Evolutionary conservation across 2,329 filamentous ascomycete genomes (phyloP).

Genomic region (Thielaviopsis euricoi): DNA sequence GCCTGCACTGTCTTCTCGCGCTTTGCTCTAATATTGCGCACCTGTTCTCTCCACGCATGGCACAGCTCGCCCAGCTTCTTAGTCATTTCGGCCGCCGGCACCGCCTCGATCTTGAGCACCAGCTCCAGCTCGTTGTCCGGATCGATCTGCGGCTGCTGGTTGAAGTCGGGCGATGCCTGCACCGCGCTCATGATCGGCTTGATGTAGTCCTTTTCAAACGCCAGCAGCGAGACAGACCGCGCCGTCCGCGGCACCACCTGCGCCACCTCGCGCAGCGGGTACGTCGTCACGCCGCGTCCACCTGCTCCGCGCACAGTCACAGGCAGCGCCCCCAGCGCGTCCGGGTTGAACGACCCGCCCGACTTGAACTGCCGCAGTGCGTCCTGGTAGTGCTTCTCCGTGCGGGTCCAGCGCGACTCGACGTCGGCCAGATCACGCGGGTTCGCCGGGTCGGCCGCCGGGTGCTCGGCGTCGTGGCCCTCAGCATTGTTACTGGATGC

Average conservation of each 20-base stretch:
- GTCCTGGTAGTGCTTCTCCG: constrained; percentile 26
- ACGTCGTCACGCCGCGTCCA: constrained; percentile 17
- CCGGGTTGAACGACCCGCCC: constrained; percentile 36
- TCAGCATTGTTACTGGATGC: constrained; percentile 14
- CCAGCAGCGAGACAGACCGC: constrained; percentile 25
- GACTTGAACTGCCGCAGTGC: constrained; percentile 25
- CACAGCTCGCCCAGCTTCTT: constrained; percentile 28
- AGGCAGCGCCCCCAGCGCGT: constrained; percentile 28
- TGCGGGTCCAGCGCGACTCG: constrained; percentile 24
- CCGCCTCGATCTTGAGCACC: constrained; percentile 34
- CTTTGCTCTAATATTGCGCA: constrained; percentile 30
- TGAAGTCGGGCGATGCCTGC: constrained; percentile 35
- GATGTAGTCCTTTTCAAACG: constrained; percentile 27
- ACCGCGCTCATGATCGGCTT: constrained; percentile 40
- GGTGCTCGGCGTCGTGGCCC: constrained; percentile 15
- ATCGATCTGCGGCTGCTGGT: constrained; percentile 42
- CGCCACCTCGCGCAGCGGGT: constrained; percentile 38
- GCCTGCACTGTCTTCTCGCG: constrained; percentile 32
- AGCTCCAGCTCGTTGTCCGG: constrained; percentile 44
- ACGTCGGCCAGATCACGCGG: constrained; percentile 34
- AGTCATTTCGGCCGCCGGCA: constrained; percentile 30
- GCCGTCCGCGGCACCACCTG: constrained; percentile 33
- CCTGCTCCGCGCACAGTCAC: constrained; percentile 19
- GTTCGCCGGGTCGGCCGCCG: constrained; percentile 23
- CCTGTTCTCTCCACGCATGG: constrained; percentile 33